Evolutionary conservation across 441 rosid genomes (phyloP).

Genomic region (Eutrema salsugineum): DNA sequence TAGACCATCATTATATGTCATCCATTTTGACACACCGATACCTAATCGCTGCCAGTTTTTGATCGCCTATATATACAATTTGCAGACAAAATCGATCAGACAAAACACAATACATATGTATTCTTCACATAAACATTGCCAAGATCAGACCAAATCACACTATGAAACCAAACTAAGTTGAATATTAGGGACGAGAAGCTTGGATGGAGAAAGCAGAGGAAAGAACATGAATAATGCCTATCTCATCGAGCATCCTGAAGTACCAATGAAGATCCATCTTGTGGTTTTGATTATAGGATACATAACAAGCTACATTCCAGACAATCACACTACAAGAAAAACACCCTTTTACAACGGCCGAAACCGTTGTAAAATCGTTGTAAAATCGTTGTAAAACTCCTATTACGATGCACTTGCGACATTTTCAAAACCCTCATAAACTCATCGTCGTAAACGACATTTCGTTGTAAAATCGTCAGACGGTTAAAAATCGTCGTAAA

Average conservation of each 20-base stretch:
- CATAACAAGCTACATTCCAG: slow-evolving; percentile 61
- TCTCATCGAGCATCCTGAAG: slow-evolving; percentile 81
- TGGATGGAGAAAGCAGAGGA: slow-evolving; percentile 56
- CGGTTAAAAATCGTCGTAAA: no score
- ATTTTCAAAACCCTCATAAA: no score
- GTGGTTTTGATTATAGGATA: slow-evolving; percentile 84
- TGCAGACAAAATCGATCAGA: background rate
- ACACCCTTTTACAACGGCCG: no score
- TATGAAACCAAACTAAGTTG: background rate
- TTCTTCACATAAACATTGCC: background rate
- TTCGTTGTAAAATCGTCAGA: no score
- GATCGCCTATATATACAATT: slow-evolving; percentile 43
- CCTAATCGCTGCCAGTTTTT: slow-evolving; percentile 87
- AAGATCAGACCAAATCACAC: slow-evolving; percentile 7
- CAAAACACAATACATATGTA: no score
- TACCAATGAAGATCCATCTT: slow-evolving; percentile 96
- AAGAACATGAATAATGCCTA: slow-evolving; percentile 68
- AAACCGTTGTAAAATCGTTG: no score
- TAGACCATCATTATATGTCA: slow-evolving; percentile 75
- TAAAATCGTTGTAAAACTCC: no score
- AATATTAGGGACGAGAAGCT: slow-evolving; percentile 41
- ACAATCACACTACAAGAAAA: background rate
- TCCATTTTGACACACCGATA: slow-evolving; percentile 66
- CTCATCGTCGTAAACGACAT: no score
- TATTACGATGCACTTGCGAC: no score